Percentiles rank a stretch among this genome's conserved stretches.
These are phyloP conservation scores for Actinidia arguta DNA, from an alignment of 179 eudicot species.

Conservation along the genomic window DNA sequence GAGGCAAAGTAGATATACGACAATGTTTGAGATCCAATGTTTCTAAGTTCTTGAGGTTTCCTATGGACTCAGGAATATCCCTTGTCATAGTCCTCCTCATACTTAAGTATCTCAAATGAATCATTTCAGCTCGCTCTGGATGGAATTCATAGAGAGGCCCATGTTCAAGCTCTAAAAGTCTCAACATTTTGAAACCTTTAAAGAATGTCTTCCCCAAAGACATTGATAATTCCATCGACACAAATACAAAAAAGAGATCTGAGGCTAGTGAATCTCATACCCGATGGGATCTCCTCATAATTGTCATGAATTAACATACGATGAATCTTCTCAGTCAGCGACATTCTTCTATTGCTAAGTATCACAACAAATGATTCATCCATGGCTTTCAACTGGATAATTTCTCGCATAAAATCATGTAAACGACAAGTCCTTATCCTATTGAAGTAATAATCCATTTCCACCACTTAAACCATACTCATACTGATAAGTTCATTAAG, in stretches of 20 bases:
- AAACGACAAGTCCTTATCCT: slow-evolving; percentile 9
- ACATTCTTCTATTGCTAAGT: slow-evolving; percentile 5
- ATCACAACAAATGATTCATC: slow-evolving; percentile 17
- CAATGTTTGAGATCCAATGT: slow-evolving; percentile 19
- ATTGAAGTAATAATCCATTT: not conserved
- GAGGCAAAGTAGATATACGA: slow-evolving; percentile 13
- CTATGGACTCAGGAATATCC: slow-evolving; percentile 17
- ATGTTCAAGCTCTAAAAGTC: slow-evolving; percentile 28
- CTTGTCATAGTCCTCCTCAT: not conserved
- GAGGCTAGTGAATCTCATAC: not conserved
- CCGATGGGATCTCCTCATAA: not conserved
- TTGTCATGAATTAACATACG: slow-evolving; percentile 4
- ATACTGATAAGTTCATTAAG: slow-evolving; percentile 18
- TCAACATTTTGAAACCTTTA: slow-evolving; percentile 14
- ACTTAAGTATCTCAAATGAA: slow-evolving; percentile 31
- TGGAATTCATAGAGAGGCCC: not conserved
- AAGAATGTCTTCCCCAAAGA: not conserved
- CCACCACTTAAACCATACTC: slow-evolving; percentile 17
- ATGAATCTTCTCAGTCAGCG: slow-evolving; percentile 12
- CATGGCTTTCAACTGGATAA: slow-evolving; percentile 19
- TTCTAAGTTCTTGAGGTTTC: slow-evolving; percentile 24
- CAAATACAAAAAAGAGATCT: slow-evolving; percentile 8
- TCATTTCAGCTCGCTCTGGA: slow-evolving; percentile 7
- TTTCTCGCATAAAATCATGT: slow-evolving; percentile 23
- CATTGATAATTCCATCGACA: not conserved